Conservation (phyloP, 345 rosid species). For the Bruguiera parviflora region DNA sequence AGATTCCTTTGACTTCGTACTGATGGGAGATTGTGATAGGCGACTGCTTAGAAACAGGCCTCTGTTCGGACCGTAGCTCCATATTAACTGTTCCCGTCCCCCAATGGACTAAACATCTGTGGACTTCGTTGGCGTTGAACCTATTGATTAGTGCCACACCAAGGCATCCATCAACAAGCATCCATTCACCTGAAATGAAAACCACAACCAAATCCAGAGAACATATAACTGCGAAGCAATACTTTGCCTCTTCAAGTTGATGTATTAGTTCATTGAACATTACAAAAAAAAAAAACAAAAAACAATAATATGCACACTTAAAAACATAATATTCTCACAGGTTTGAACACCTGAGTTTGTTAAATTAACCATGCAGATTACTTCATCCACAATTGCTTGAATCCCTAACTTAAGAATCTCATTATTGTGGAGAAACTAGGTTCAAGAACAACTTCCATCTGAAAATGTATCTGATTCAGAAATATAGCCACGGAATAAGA, state of each 20-base stretch:
- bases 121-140: conserved; percentile 49
- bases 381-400: too few relatives aligned
- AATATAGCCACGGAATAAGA: too few relatives aligned
- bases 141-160: conserved; percentile 55
- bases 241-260: neutral
- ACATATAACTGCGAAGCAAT: neutral
- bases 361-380: too few relatives aligned
- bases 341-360: too few relatives aligned
- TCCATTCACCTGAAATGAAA: conserved; percentile 65
- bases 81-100: conserved; percentile 71
- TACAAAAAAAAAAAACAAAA: neutral
- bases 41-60: conserved; percentile 72
- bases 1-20: conserved; percentile 49
- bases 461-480: too few relatives aligned
- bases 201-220: neutral
- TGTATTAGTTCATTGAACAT: neutral
- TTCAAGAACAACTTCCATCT: too few relatives aligned
- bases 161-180: conserved; percentile 61
- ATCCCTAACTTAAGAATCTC: too few relatives aligned
- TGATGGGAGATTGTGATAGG: conserved; percentile 57
- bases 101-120: conserved; percentile 69
- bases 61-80: conserved; percentile 88
- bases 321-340: too few relatives aligned
- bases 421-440: too few relatives aligned
- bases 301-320: neutral